These are phyloP conservation scores for Bassia scoparia DNA, from an alignment of 148 eudicot species.

Conservation along the genomic window DNA sequence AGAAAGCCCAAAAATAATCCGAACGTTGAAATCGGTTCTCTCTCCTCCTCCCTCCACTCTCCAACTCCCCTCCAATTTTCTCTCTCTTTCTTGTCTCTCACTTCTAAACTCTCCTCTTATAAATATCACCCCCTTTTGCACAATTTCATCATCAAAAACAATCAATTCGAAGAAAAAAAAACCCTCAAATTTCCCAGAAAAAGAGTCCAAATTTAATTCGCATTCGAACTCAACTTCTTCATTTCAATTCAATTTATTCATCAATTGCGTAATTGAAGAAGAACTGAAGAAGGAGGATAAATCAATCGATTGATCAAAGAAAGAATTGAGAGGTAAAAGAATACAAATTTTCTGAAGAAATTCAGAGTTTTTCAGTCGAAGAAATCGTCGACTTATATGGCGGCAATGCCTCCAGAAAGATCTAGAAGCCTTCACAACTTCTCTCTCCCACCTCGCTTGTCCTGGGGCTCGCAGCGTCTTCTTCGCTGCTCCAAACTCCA, in stretches of 20 bases:
- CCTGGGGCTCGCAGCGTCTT: constrained; percentile 57
- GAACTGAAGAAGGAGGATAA: no score
- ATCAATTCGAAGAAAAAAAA: background rate
- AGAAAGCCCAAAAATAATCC: constrained; percentile 9
- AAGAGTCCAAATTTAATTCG: no score
- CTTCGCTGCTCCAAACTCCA: constrained; percentile 40
- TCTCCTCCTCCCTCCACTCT: constrained; percentile 1
- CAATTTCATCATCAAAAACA: background rate
- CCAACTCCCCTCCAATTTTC: constrained; percentile 8
- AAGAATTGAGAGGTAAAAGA: background rate
- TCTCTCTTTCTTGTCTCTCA: background rate
- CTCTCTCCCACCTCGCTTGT: constrained; percentile 51
- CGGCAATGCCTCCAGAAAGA: constrained; percentile 56
- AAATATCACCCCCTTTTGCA: background rate
- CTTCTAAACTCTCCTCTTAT: background rate
- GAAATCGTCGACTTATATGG: constrained; percentile 12
- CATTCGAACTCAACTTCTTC: background rate
- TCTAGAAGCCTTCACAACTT: constrained; percentile 66
- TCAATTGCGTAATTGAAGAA: constrained; percentile 11
- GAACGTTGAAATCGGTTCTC: constrained; percentile 33
- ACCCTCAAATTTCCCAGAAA: no score
- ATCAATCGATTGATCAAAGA: background rate
- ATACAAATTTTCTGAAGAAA: background rate
- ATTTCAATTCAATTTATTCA: background rate
- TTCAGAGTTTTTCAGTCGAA: background rate